These are phyloP conservation scores for Calonectria hawksworthii DNA, from an alignment of 2,329 filamentous ascomycete genomes.

Conservation along the genomic window DNA sequence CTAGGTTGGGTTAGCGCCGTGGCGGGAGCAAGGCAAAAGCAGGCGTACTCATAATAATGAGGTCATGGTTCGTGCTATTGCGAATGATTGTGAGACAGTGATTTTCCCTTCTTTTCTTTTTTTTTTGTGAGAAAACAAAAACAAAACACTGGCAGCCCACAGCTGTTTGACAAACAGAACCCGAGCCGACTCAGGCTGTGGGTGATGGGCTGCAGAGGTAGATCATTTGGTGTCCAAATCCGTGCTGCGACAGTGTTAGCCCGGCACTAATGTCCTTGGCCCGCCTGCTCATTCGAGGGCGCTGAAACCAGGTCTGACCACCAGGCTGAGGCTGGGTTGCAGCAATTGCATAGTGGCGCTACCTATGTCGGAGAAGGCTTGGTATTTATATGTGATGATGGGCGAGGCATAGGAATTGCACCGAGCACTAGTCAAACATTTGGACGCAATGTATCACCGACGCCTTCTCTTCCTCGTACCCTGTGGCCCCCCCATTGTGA, in stretches of 20 bases:
- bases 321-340: background rate
- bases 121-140: background rate
- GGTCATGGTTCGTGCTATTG: background rate
- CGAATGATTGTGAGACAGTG: background rate
- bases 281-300: background rate
- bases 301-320: background rate
- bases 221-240: background rate
- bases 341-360: background rate
- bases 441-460: background rate
- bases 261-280: background rate
- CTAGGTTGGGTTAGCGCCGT: background rate
- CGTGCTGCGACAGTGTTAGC: background rate
- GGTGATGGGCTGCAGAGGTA: background rate
- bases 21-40: background rate
- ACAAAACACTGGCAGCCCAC: background rate
- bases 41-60: background rate
- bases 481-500: background rate
- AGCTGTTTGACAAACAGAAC: background rate
- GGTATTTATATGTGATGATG: background rate
- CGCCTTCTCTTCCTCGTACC: background rate
- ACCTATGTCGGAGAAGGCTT: background rate
- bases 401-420: background rate
- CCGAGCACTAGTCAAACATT: background rate
- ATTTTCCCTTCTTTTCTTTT: background rate
- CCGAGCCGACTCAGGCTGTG: background rate